These are phyloP conservation scores for Furcasterigmium sp. DNA, from an alignment of 2,329 filamentous ascomycete species.

Conservation along the genomic window DNA sequence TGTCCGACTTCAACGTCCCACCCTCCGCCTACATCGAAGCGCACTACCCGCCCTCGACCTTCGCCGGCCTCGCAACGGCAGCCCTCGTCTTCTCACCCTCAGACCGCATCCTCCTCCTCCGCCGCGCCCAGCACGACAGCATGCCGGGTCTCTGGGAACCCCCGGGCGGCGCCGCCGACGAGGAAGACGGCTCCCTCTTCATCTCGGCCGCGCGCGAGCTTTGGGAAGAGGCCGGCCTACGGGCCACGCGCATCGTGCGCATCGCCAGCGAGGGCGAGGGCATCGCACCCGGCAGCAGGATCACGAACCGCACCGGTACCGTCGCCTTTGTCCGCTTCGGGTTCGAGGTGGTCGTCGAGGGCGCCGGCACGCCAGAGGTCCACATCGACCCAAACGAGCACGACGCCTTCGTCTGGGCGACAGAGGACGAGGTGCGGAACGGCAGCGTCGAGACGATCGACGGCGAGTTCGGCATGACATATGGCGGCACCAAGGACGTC, in stretches of 20 bases:
- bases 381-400: constrained; percentile 35
- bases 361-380: constrained; percentile 13
- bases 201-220: constrained; percentile 40
- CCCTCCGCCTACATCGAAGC: constrained; percentile 10
- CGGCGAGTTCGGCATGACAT: constrained; percentile 22
- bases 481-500: constrained; percentile 16
- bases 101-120: constrained; percentile 36
- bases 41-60: constrained; percentile 5
- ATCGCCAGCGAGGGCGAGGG: constrained; percentile 20
- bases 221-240: constrained; percentile 39
- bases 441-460: constrained; percentile 18
- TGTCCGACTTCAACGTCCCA: constrained; percentile 13
- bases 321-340: constrained; percentile 23
- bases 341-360: constrained; percentile 27
- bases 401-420: constrained; percentile 31
- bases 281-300: constrained; percentile 18
- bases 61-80: constrained; percentile 23
- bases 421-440: constrained; percentile 27
- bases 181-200: constrained; percentile 33
- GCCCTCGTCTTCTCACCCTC: constrained; percentile 28
- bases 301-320: constrained; percentile 26
- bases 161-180: constrained; percentile 42
- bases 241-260: constrained; percentile 19
- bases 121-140: constrained; percentile 37
- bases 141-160: constrained; percentile 42